Evolutionary conservation across 805 yeast genomes (phyloP).

Genomic region (Wickerhamomyces xylosicus): DNA sequence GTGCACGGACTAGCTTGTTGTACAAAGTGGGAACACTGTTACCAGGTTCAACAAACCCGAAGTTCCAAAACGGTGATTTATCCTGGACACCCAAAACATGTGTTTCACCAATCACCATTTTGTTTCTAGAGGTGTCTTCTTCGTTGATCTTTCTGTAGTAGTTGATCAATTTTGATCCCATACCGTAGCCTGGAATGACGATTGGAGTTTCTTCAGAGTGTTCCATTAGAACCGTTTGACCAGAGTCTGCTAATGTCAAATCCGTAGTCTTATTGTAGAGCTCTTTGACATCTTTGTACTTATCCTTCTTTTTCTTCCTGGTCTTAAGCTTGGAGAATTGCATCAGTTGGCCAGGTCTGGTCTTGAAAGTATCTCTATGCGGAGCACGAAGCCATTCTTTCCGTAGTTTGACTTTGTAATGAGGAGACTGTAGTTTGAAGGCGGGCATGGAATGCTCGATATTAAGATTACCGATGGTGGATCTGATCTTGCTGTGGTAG

Average conservation of each 20-base stretch:
- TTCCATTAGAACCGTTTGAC: constrained; percentile 69
- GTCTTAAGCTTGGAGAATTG: constrained; percentile 64
- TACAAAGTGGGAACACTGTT: constrained; percentile 88
- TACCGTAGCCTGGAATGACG: constrained; percentile 80
- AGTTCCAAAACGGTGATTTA: constrained; percentile 96
- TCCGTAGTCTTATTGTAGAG: constrained; percentile 64
- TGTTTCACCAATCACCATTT: constrained; percentile 84
- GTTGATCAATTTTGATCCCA: constrained; percentile 90
- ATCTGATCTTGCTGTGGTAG: constrained; percentile 84
- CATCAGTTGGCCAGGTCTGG: constrained; percentile 70
- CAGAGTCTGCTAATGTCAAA: constrained; percentile 76
- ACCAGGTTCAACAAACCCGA: constrained; percentile 93
- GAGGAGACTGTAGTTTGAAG: constrained; percentile 76
- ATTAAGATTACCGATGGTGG: constrained; percentile 81
- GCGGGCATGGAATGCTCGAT: constrained; percentile 94
- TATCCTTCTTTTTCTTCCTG: constrained; percentile 83
- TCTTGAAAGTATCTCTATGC: constrained; percentile 69
- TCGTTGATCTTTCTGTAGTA: constrained; percentile 79
- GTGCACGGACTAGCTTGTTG: constrained; percentile 87
- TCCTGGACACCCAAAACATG: constrained; percentile 95
- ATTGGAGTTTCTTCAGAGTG: constrained; percentile 85
- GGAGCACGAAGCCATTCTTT: constrained; percentile 62
- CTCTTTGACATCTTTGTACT: constrained; percentile 71
- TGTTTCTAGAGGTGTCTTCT: constrained; percentile 81
- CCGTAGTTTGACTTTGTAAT: constrained; percentile 67